A percentile compares a stretch with the other conserved stretches of the same genome.
Conservation (phyloP, 2,329 filamentous ascomycete genomes). For the Penicillium sp. region DNA sequence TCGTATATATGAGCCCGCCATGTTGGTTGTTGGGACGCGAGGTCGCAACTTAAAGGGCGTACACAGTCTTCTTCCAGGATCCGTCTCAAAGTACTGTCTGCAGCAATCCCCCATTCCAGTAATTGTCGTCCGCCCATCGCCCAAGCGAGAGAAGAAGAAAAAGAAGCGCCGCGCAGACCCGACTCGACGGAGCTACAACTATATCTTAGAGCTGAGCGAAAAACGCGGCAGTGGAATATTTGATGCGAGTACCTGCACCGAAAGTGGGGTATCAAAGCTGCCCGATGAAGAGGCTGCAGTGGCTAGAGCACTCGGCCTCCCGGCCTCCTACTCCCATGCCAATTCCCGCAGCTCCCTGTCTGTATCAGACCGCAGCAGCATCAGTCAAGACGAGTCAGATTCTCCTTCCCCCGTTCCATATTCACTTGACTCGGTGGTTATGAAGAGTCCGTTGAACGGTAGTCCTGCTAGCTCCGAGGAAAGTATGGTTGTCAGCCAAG, state of each 20-base stretch:
- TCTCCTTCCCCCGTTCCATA: constrained; percentile 24
- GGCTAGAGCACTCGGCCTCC: constrained; percentile 53
- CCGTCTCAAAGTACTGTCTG: constrained; percentile 91
- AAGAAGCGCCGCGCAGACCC: constrained; percentile 80
- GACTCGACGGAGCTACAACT: constrained; percentile 73
- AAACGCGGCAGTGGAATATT: constrained; percentile 56
- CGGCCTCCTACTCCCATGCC: constrained; percentile 32
- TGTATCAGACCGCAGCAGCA: constrained; percentile 38
- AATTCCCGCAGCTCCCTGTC: constrained; percentile 41
- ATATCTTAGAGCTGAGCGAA: constrained; percentile 72
- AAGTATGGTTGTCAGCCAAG: constrained; percentile 16
- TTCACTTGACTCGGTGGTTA: constrained; percentile 30
- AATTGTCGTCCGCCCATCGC: constrained; percentile 85
- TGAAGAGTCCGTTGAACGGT: constrained; percentile 26
- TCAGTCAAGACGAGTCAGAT: constrained; percentile 35
- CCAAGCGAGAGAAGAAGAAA: constrained; percentile 89
- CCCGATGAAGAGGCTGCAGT: constrained; percentile 56
- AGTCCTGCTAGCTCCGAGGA: constrained; percentile 34
- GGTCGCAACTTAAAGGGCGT: constrained; percentile 84
- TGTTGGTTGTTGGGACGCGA: constrained; percentile 86
- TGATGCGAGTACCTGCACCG: constrained; percentile 52
- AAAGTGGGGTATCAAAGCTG: constrained; percentile 50
- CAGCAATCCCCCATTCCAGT: constrained; percentile 93
- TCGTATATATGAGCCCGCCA: constrained; percentile 86
- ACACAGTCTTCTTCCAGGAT: constrained; percentile 83